phyloP scores from a whole-genome alignment of 176 grass and related monocot genomes.

The Pontederia crassipes region DNA sequence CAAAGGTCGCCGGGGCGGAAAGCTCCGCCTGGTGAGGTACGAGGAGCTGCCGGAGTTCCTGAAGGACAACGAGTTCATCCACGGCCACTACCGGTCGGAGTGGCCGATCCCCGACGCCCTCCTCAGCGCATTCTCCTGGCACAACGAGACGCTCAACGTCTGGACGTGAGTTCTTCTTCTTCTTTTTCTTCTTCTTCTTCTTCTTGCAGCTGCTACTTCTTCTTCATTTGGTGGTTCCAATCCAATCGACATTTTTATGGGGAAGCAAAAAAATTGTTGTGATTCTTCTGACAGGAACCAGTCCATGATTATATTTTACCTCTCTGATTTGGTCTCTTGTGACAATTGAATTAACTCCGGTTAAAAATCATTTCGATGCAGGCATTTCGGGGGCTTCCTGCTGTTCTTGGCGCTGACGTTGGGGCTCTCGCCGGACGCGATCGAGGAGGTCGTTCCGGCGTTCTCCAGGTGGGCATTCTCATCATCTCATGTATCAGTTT shows the following conservation, averaged over 20 bases:
- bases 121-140: constrained; percentile 96
- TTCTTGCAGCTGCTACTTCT: no score
- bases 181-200: background rate
- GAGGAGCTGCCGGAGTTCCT: constrained; percentile 90
- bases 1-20: no score
- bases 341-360: background rate
- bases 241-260: background rate
- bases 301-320: background rate
- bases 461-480: constrained; percentile 6
- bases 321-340: background rate
- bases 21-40: constrained; percentile 46
- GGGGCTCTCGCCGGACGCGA: background rate
- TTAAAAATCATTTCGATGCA: background rate
- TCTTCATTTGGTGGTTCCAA: background rate
- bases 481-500: background rate
- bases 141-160: constrained; percentile 98
- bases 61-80: constrained; percentile 98
- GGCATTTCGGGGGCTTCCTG: constrained; percentile 18
- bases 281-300: no score
- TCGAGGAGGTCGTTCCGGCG: background rate
- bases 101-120: constrained; percentile 74
- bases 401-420: constrained; percentile 5
- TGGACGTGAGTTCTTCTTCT: constrained; percentile 54
- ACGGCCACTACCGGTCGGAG: constrained; percentile 72
- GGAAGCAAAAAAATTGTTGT: no score